Evolutionary conservation across 73 alveolate species (phyloP).

Genomic region (Paramecium tetraurelia): DNA sequence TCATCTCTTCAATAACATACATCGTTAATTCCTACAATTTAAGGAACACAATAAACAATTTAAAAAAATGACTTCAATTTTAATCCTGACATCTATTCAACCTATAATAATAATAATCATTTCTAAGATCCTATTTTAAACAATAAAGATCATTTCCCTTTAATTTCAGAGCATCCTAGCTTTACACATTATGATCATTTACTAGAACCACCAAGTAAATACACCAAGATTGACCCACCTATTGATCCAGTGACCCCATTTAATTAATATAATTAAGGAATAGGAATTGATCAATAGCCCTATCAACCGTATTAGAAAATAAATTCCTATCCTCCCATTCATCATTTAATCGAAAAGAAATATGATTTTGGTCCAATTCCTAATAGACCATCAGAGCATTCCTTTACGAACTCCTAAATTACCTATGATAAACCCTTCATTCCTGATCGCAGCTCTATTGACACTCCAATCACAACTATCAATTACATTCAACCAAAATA

Average conservation of each 20-base stretch:
- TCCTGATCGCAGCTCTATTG: background rate
- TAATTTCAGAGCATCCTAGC: background rate
- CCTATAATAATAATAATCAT: background rate
- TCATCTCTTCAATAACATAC: background rate
- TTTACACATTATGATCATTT: background rate
- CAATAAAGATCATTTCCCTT: background rate
- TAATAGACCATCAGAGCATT: background rate
- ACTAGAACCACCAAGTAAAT: background rate
- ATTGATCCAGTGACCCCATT: background rate
- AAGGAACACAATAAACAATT: background rate
- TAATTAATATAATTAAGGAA: background rate
- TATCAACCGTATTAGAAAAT: background rate
- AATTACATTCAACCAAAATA: background rate
- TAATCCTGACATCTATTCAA: background rate
- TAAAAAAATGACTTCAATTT: background rate
- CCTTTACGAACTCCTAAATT: background rate
- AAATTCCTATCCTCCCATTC: background rate
- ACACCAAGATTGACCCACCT: background rate
- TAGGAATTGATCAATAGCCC: background rate
- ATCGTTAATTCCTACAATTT: background rate
- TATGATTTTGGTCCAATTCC: background rate
- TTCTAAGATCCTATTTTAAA: background rate
- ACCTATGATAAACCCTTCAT: background rate
- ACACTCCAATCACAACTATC: background rate
- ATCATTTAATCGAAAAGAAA: background rate